phyloP scores from a whole-genome alignment of 257 asterid species.

The Nicotiana tomentosiformis region DNA sequence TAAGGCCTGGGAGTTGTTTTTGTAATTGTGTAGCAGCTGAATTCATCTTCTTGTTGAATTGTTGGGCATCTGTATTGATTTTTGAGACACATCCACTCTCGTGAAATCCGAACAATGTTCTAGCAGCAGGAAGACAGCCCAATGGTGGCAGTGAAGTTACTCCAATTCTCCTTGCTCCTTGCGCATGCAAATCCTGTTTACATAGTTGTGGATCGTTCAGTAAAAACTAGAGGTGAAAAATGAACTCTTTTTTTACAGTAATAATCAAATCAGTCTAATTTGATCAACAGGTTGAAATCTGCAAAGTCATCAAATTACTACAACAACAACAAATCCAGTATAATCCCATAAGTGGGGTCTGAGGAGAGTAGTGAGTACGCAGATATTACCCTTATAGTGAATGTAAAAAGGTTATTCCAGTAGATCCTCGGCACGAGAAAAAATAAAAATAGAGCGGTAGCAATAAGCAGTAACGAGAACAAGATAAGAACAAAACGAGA shows the following conservation, averaged over 20 bases:
- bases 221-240: neutral
- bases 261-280: no score
- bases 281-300: no score
- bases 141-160: slow-evolving; percentile 92
- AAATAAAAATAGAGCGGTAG: no score
- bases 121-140: slow-evolving; percentile 82
- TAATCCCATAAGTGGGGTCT: no score
- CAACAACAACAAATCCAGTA: no score
- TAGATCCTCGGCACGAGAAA: no score
- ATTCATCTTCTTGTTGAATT: slow-evolving; percentile 66
- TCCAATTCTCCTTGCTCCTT: slow-evolving; percentile 89
- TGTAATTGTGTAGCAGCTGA: slow-evolving; percentile 59
- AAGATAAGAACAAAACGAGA: no score
- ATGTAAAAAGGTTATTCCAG: no score
- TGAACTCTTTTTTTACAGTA: neutral
- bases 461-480: no score
- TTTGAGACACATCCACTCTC: slow-evolving; percentile 66
- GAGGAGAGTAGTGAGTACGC: no score
- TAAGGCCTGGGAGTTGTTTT: slow-evolving; percentile 63
- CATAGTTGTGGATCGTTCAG: neutral
- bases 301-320: no score
- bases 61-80: slow-evolving; percentile 68
- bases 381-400: no score
- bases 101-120: slow-evolving; percentile 72
- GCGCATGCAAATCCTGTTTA: slow-evolving; percentile 52